Conservation (phyloP, 257 asterid genomes). For the Solanum bulbocastanum region DNA sequence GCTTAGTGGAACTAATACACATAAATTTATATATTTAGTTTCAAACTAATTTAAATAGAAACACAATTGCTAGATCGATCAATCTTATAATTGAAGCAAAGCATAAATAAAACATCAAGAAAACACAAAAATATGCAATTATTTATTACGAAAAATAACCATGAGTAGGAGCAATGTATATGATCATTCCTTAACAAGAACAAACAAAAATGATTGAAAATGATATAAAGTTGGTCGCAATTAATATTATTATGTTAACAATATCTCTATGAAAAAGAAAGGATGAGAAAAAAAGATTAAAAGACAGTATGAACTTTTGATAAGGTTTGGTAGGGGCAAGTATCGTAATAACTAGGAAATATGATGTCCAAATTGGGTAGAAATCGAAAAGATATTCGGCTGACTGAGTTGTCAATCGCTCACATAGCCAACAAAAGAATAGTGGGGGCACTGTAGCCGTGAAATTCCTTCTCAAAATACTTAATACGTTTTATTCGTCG, state of each 20-base stretch:
- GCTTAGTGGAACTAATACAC: neutral
- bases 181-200: neutral
- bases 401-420: neutral
- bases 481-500: fast-evolving
- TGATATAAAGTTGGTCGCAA: neutral
- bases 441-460: neutral
- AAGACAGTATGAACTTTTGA: neutral
- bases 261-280: neutral
- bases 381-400: neutral
- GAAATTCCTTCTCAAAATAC: neutral
- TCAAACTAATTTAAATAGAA: neutral
- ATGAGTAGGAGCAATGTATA: neutral
- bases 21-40: neutral
- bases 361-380: neutral
- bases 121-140: neutral
- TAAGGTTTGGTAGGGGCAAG: neutral
- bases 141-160: neutral
- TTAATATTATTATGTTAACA: neutral
- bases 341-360: neutral
- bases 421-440: neutral
- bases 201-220: neutral
- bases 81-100: neutral
- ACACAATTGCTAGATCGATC: neutral
- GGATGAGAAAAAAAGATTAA: neutral
- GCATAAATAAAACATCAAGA: neutral